Percentiles rank a stretch among this genome's conserved stretches.
Conservation (phyloP, 805 yeast genomes). For the Zygosaccharomyces rouxii region DNA sequence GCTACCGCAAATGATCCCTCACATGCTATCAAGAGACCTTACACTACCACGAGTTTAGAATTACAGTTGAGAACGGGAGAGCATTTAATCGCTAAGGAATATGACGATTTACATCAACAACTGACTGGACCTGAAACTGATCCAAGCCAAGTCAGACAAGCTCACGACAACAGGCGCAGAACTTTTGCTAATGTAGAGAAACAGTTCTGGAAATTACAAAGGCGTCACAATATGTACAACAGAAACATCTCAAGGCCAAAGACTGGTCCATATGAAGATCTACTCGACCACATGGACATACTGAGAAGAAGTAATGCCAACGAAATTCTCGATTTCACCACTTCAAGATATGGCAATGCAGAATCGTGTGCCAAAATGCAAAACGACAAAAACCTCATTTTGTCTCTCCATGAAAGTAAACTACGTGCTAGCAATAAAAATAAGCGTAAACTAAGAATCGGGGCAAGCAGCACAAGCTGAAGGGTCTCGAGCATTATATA, state of each 20-base stretch:
- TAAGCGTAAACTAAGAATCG: background rate
- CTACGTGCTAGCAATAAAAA: background rate
- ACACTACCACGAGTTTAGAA: slow-evolving; percentile 19
- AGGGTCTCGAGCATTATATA: too few relatives aligned
- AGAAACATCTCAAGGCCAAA: slow-evolving; percentile 18
- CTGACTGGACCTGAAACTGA: background rate
- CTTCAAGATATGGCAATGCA: slow-evolving; percentile 34
- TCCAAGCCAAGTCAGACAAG: slow-evolving; percentile 2
- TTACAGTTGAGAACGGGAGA: slow-evolving; percentile 15
- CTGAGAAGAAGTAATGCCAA: slow-evolving; percentile 26
- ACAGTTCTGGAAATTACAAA: slow-evolving; percentile 27
- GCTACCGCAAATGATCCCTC: background rate
- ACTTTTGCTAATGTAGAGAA: slow-evolving; percentile 17
- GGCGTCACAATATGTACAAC: slow-evolving; percentile 17
- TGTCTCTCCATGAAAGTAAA: slow-evolving; percentile 13
- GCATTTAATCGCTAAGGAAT: slow-evolving; percentile 20
- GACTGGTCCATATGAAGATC: slow-evolving; percentile 20
- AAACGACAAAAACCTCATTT: slow-evolving; percentile 26
- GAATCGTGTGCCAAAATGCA: slow-evolving; percentile 26
- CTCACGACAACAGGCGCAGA: slow-evolving; percentile 11
- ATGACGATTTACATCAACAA: slow-evolving; percentile 9
- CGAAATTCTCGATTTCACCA: slow-evolving; percentile 28
- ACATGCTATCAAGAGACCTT: slow-evolving; percentile 10
- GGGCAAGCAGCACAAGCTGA: background rate
- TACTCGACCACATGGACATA: slow-evolving; percentile 25